Evolutionary conservation across 495 filamentous ascomycete genomes (phyloP).

Genomic region (Trichoderma orchidacearum): DNA sequence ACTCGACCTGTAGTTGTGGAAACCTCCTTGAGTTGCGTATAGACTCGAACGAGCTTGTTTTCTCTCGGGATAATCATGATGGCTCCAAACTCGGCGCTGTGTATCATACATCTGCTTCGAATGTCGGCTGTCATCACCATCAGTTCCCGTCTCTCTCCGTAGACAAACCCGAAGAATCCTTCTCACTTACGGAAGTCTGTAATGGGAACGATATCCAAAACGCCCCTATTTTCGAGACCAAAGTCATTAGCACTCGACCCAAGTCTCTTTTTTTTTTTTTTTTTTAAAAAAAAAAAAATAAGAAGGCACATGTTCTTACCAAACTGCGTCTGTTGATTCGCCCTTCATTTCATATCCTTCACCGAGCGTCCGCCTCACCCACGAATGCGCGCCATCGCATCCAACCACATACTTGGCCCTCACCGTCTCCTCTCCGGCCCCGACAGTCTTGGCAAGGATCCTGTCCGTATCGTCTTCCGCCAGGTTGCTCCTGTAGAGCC

Average conservation of each 20-base stretch:
- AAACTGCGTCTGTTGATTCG: constrained; percentile 50
- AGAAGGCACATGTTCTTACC: too few species aligned
- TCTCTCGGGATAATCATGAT: constrained; percentile 61
- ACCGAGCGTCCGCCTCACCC: constrained; percentile 43
- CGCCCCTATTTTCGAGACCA: constrained; percentile 28
- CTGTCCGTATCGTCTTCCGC: constrained; percentile 40
- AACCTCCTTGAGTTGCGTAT: constrained; percentile 50
- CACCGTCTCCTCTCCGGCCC: constrained; percentile 24
- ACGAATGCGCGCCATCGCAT: constrained; percentile 53
- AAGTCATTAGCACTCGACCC: constrained; percentile 1
- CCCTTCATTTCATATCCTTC: constrained; percentile 38
- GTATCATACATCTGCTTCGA: constrained; percentile 51
- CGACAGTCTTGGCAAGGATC: constrained; percentile 20
- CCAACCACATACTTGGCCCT: constrained; percentile 54
- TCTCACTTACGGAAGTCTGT: constrained; percentile 53
- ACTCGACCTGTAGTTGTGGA: constrained; percentile 7
- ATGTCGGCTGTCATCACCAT: constrained; percentile 42
- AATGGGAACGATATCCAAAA: constrained; percentile 51
- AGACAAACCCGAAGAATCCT: not conserved
- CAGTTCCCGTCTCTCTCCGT: constrained; percentile 4
- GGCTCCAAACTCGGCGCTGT: constrained; percentile 46
- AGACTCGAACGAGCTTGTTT: constrained; percentile 52
- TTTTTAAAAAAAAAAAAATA: too few species aligned
- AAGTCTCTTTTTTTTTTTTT: too few species aligned
- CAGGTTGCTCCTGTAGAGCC: constrained; percentile 35